Base-by-base conservation (phyloP, 2,329 filamentous ascomycete genomes). In the Dothistroma septosporum region DNA sequence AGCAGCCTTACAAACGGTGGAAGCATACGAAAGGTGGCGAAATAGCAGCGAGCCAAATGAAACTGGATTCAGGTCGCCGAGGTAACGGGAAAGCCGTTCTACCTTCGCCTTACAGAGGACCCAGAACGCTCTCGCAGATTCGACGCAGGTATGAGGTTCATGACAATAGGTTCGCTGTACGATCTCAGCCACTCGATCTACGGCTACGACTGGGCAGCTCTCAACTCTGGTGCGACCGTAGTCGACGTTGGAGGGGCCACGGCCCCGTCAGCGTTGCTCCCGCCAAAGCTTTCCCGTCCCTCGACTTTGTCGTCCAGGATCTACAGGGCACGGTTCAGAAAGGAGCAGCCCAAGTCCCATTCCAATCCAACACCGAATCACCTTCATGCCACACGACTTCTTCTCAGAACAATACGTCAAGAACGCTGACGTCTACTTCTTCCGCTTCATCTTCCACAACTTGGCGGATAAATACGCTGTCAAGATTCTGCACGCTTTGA, bases 371-470 rank as follows among this genome's bases (percentile, higher is more conserved):
- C 28, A 37, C 33, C 33, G 14, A 37, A 28, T 57, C 14, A 19
- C 37, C 4, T 59, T 55, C 50, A 24, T 52, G 46, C 28, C n/a
- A 2, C 61, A 63, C 35, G 58, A 61, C 52, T 61, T 63, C 49
- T 61, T 63, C 33, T 37, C 57, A 32, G 46, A 47, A 21, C 61
- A 63, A 35, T 65, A 69, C 1, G 61, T 69, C 12, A 57, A 57
- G 6, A 59, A 64, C 54, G 73, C 73, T 9, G 68, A 73, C 55
- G 62, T 73, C 33, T 69, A 68, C 46, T 48, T 69, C 31, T 55
- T 69, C 14, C 62, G 64, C 28, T 57, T 48, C 48, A 61, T 66
- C 46, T 47, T 66, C 12, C 67, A 69, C 59, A 59, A 68, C 58
- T 69, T 66, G 67, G 59, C 66, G 10, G 63, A 66, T 50, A 53